phyloP scores from a whole-genome alignment of 305 asterid genomes.

The Withania somnifera region DNA sequence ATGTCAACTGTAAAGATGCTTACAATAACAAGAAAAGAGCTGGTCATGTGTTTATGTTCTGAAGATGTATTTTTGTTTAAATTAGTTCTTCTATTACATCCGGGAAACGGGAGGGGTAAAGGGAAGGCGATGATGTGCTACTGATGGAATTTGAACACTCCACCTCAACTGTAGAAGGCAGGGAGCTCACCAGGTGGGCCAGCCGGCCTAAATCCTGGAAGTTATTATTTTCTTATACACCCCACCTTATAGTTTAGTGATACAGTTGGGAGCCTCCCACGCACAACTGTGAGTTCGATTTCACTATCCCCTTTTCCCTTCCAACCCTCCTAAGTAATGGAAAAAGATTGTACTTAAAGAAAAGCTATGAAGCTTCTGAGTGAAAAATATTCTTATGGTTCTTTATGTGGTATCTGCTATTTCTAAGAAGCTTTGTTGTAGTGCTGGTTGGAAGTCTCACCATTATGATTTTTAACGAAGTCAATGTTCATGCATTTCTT shows the following conservation, averaged over 20 bases:
- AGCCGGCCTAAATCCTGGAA: neutral
- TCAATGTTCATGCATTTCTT: neutral
- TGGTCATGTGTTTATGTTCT: neutral
- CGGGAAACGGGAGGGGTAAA: neutral
- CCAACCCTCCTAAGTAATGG: neutral
- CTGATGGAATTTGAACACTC: neutral
- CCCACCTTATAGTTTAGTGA: neutral
- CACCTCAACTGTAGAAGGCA: neutral
- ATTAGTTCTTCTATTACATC: neutral
- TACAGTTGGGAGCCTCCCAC: neutral
- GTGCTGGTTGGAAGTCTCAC: neutral
- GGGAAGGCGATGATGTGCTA: neutral
- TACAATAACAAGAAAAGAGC: neutral
- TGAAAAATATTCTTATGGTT: neutral
- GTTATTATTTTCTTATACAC: neutral
- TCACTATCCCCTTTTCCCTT: neutral
- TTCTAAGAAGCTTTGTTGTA: neutral
- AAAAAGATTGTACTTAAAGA: neutral
- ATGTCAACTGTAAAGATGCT: neutral
- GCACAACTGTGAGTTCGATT: neutral
- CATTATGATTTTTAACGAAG: neutral
- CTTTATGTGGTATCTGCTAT: neutral
- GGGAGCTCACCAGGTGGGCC: neutral
- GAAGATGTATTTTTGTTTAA: neutral
- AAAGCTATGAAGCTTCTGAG: neutral